Evolutionary conservation across 805 yeast species (phyloP), one percentile per base, ranked within the genome.

Genomic region (Kluyveromyces lactis): DNA sequence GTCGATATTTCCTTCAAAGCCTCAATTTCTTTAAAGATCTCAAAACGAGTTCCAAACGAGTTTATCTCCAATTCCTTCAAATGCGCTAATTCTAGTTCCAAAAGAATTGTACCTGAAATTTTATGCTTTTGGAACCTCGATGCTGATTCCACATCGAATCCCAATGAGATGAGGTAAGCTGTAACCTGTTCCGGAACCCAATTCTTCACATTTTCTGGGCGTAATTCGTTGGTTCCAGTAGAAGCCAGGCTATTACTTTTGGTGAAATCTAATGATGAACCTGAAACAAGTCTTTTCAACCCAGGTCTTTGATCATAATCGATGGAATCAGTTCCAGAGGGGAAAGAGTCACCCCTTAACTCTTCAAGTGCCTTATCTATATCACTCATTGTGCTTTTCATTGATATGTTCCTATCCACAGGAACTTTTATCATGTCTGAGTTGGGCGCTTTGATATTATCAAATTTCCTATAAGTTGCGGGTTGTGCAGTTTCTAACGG

Each of bases 1-100:
- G 17, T 15, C 19, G 45, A 47, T 16, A 52, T 35, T 31, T 59
- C 59, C 46, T 63, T 55, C 50, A 82, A 64, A 27, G 77, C 73
- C 57, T 86, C 95, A 51, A 92, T 90, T 56, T 86, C 95, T 55
- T 86, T 87, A 61, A 77, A 80, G 34, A 92, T 76, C 58, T 89
- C 96, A 62, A 87, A 92, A 47, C 99, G 73, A 0, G 96, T 89
- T 19, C 99, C 99, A 65, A 92, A 92, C 3, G 95, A 84, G 36
- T 77, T 71, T 38, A 92, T 90, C 41, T 89, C 98, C 42, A 92
- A 67, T 60, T 92, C 99, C 58, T 90, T 92, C 52, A 92, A 70
- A 52, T 84, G 84, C 1, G 86, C 73, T 45, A 90, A 69, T 53
- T 90, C 97, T 45, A 92, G 69, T 60, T 89, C 94, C 39, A 92